phyloP scores from a whole-genome alignment of 805 yeast species.

The Starmerella geochares region DNA sequence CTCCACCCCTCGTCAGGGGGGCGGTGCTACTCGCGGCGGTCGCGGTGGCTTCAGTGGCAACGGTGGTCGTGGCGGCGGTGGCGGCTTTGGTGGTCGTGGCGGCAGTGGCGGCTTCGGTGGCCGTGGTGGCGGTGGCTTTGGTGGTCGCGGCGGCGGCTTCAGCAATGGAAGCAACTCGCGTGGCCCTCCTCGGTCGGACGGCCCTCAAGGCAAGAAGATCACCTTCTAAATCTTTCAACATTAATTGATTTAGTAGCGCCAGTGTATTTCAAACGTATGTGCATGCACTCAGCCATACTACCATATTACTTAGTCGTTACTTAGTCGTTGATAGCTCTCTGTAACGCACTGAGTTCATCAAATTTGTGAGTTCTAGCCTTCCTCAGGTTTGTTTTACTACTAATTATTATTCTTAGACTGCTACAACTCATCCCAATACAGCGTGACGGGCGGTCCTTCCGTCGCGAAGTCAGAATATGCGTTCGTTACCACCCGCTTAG shows the following conservation, averaged over 20 bases:
- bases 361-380: no score
- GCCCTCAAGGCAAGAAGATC: conserved; percentile 25
- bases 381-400: no score
- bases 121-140: conserved; percentile 9
- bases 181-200: conserved; percentile 11
- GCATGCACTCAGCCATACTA: no score
- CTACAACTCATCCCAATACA: no score
- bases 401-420: no score
- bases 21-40: no score
- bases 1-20: conserved; percentile 75
- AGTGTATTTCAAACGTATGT: background rate
- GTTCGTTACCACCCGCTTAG: no score
- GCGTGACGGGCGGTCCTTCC: no score
- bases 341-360: no score
- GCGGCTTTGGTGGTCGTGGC: conserved; percentile 28
- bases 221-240: conserved; percentile 19
- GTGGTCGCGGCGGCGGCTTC: conserved; percentile 11
- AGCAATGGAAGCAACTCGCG: conserved; percentile 11
- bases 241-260: no score
- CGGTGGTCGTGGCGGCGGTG: conserved; percentile 15
- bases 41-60: conserved; percentile 14
- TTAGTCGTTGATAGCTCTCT: background rate
- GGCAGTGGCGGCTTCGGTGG: conserved; percentile 10
- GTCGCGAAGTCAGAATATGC: no score
- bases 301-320: no score